Base-by-base conservation (phyloP, 805 yeast species). In the Candida silvatica region DNA sequence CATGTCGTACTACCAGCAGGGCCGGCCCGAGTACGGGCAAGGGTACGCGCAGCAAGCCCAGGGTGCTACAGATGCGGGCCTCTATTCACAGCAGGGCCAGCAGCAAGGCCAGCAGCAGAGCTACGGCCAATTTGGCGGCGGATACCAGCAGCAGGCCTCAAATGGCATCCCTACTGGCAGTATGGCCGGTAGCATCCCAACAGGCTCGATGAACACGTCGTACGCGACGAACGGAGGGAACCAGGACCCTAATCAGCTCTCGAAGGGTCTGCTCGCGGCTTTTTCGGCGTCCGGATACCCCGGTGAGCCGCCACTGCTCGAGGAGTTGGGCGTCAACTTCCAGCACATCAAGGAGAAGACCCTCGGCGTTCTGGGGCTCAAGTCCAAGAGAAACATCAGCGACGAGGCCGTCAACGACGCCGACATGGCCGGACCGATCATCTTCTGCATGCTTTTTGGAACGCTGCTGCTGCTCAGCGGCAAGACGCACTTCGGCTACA, bases 401-500 rank as follows among this genome's bases (percentile, higher is more conserved):
- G 75, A 77, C 27, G 92, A 86, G 46, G 78, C 79, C 24, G 73
- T 85, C 74, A 76, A 78, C 35, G 98, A 90, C 58, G 71, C 92
- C 18, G 98, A 92, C 54, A 66, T 92, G 46, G 97, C 97, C 0
- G 98, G 98, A 1, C 98, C 98, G 1, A 67, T 92, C 22, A 62
- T 92, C 27, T 92, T 90, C 57, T 90, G 90, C 50, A 63, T 92
- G 35, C 58, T 86, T 37, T 90, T 90, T 53, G 98, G 96, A 16
- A 71, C 87, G 1, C 75, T 81, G 40, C 63, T 92, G 36, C 62
- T 90, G 34, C 66, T 88, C 29, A 79, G 95, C 1, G 97, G 98
- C 4, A 92, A 90, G 56, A 83, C 90, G 12, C 97, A 92, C 56
- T 92, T 92, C 54, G 97, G 97, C 2, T 92, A 92, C 57, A 83